Evolutionary conservation across 805 yeast genomes (phyloP).

Genomic region (Torulaspora delbrueckii): DNA sequence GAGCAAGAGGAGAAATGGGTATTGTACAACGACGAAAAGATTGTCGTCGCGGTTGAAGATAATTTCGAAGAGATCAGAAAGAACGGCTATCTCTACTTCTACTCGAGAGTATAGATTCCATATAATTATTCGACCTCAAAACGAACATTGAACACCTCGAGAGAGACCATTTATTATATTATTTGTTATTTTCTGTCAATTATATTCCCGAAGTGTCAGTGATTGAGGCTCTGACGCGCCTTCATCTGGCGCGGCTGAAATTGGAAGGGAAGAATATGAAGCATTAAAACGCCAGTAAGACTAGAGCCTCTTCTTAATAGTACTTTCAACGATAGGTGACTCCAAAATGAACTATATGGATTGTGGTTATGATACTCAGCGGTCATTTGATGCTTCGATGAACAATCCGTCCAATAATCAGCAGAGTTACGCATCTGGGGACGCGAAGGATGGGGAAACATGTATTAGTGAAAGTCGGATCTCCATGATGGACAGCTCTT

Average conservation of each 20-base stretch:
- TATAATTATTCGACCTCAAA: too few relatives aligned
- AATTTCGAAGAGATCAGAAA: conserved; percentile 42
- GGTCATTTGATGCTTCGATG: background rate
- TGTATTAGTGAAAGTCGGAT: background rate
- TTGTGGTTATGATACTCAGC: background rate
- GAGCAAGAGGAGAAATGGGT: conserved; percentile 55
- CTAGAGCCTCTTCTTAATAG: too few relatives aligned
- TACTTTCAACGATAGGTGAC: background rate
- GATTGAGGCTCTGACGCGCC: conserved; percentile 3
- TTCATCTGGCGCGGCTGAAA: background rate
- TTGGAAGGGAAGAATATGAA: background rate
- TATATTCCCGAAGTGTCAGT: background rate
- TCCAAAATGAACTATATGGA: background rate
- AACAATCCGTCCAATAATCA: background rate
- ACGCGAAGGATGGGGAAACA: background rate
- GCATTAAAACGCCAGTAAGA: background rate
- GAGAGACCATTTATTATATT: background rate
- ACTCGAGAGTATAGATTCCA: conserved; percentile 13
- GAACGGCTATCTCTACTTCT: conserved; percentile 45
- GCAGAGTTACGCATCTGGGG: background rate
- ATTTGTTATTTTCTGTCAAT: background rate
- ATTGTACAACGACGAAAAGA: conserved; percentile 85
- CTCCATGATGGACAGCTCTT: background rate
- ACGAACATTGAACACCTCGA: background rate
- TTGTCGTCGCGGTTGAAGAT: conserved; percentile 51